phyloP scores from a whole-genome alignment of 1,139 yeast species.

The Saccharomycopsis phalli region DNA sequence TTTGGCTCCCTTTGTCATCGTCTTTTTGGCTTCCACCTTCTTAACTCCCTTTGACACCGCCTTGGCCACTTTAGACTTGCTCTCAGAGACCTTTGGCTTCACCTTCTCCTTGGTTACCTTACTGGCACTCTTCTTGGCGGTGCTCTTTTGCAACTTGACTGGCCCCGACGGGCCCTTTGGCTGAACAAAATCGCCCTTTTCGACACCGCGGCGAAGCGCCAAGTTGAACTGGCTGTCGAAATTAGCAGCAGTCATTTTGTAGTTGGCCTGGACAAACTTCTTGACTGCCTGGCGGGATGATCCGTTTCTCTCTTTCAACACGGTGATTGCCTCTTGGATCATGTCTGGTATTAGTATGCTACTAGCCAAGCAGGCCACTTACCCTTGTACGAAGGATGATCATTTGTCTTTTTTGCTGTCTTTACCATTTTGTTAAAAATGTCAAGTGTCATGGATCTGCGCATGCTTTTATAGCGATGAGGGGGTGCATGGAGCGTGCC shows the following conservation, averaged over 20 bases:
- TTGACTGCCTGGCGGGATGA: slow-evolving; percentile 68
- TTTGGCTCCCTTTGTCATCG: slow-evolving; percentile 1
- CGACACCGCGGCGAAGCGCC: slow-evolving; percentile 78
- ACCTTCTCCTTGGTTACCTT: slow-evolving; percentile 24
- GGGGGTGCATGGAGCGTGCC: too few species aligned
- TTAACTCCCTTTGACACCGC: slow-evolving; percentile 6
- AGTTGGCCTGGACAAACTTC: slow-evolving; percentile 53
- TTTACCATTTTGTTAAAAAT: slow-evolving; percentile 16
- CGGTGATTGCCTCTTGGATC: slow-evolving; percentile 64
- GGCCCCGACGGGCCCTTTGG: slow-evolving; percentile 66
- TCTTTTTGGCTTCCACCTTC: slow-evolving; percentile 7
- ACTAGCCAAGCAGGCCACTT: slow-evolving; percentile 5
- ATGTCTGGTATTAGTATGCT: slow-evolving; percentile 38
- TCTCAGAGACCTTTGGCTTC: slow-evolving; percentile 24
- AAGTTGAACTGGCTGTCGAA: slow-evolving; percentile 72
- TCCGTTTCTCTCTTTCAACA: slow-evolving; percentile 76
- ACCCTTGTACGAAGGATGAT: slow-evolving; percentile 37
- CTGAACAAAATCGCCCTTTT: slow-evolving; percentile 65
- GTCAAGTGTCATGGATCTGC: too few species aligned
- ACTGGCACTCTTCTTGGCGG: slow-evolving; percentile 20
- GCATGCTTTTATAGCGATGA: too few species aligned
- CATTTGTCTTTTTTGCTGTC: slow-evolving; percentile 24
- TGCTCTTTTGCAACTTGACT: slow-evolving; percentile 28
- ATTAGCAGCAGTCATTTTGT: slow-evolving; percentile 47
- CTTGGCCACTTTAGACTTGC: slow-evolving; percentile 21